Conservation (phyloP, 1,284 basidiomycete genomes). For the Testicularia cyperi region DNA sequence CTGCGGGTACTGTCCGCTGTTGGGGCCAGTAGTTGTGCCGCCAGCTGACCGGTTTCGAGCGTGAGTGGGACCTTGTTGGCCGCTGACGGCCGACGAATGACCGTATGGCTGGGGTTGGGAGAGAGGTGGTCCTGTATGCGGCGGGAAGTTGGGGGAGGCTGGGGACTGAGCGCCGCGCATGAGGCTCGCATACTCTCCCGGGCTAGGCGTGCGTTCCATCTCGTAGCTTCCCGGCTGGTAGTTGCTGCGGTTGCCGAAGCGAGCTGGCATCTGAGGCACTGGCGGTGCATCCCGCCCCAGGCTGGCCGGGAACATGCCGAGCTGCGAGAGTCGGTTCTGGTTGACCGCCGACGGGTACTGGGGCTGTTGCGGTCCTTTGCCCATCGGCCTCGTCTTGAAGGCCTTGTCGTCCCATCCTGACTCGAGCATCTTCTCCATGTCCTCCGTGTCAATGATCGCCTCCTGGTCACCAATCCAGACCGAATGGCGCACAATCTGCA, state of each 20-base stretch:
- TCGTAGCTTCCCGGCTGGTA: constrained; percentile 32
- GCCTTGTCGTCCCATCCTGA: constrained; percentile 47
- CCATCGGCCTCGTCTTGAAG: constrained; percentile 11
- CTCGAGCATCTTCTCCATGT: constrained; percentile 54
- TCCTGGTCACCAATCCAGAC: constrained; percentile 47
- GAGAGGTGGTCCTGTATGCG: too few species aligned
- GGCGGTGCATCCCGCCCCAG: constrained; percentile 15
- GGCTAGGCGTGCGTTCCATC: constrained; percentile 36
- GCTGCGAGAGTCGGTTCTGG: constrained; percentile 20
- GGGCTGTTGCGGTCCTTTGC: constrained; percentile 4
- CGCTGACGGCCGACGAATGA: constrained; percentile 32
- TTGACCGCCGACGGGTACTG: constrained; percentile 29
- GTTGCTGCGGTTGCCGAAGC: constrained; percentile 6
- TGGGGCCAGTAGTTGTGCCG: too few species aligned
- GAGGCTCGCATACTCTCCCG: constrained; percentile 39
- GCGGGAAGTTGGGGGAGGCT: constrained; percentile 18
- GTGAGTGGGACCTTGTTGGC: constrained; percentile 11
- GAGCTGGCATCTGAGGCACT: constrained; percentile 34
- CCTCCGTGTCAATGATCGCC: constrained; percentile 42
- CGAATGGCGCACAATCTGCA: constrained; percentile 46
- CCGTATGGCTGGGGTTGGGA: constrained; percentile 28
- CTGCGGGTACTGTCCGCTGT: too few species aligned
- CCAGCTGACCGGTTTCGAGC: constrained; percentile 28
- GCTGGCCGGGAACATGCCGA: constrained; percentile 24
- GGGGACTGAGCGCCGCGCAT: constrained; percentile 35